Conservation (phyloP, 257 asterid genomes). For the Nicotiana sylvestris region DNA sequence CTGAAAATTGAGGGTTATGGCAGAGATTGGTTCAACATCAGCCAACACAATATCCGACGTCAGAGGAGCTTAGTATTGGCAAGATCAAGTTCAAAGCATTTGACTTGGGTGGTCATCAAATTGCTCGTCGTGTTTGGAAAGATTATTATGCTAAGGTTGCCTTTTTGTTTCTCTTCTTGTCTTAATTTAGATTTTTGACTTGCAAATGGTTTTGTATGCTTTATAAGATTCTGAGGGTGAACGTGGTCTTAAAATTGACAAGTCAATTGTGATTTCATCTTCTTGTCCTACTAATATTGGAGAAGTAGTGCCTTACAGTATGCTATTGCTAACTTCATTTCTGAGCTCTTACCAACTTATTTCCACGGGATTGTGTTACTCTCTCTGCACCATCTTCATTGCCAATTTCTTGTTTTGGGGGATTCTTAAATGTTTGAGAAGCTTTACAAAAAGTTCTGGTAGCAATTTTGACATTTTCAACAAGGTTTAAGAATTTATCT, state of each 20-base stretch:
- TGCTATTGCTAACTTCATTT: not conserved
- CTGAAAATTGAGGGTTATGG: slow-evolving; percentile 15
- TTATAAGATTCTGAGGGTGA: not conserved
- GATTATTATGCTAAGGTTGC: slow-evolving; percentile 80
- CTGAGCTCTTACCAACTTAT: not conserved
- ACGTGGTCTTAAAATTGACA: not conserved
- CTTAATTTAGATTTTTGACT: not conserved
- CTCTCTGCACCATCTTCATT: not conserved
- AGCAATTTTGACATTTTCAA: not conserved
- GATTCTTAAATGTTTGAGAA: not conserved
- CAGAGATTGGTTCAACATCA: slow-evolving; percentile 94
- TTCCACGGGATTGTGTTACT: not conserved
- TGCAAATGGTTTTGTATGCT: not conserved
- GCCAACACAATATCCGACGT: slow-evolving; percentile 87
- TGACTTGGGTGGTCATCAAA: slow-evolving; percentile 95
- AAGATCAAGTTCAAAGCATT: slow-evolving; percentile 87
- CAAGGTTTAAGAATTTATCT: not conserved
- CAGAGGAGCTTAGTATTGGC: slow-evolving; percentile 90
- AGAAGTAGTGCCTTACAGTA: too few species aligned
- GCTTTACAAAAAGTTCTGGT: not conserved
- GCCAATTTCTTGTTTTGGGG: not conserved
- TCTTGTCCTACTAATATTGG: not conserved
- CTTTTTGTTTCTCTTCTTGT: not conserved
- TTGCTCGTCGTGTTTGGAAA: slow-evolving; percentile 92
- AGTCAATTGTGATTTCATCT: not conserved